Conservation (phyloP, 148 eudicot species). For the Rhododendron kiyosumense region DNA sequence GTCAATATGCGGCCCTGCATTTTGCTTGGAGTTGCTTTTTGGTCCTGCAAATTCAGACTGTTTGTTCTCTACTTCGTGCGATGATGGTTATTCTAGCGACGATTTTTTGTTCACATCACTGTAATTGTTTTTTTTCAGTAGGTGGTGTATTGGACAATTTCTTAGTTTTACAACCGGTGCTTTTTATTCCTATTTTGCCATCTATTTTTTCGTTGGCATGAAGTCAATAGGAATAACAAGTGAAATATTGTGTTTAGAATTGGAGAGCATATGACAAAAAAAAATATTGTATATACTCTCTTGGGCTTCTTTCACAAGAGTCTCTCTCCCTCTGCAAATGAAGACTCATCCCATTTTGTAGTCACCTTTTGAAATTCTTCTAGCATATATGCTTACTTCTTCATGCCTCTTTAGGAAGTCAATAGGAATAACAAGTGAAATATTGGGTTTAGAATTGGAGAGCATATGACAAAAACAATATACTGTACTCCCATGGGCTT, state of each 20-base stretch:
- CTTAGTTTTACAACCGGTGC: not conserved
- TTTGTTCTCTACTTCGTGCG: slow-evolving; percentile 13
- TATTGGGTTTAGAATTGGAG: not conserved
- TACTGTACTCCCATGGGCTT: too few species aligned
- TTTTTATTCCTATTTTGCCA: not conserved
- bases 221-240: not conserved
- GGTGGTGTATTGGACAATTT: not conserved
- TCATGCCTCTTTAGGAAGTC: not conserved
- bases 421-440: too few species aligned
- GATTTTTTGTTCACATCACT: not conserved
- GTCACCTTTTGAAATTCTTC: too few species aligned
- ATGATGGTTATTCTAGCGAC: slow-evolving; percentile 6
- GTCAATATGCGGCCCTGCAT: slow-evolving; percentile 48
- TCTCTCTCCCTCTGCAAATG: too few species aligned
- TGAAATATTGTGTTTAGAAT: not conserved
- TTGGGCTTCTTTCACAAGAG: too few species aligned
- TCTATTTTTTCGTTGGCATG: not conserved
- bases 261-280: not conserved
- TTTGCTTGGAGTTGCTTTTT: slow-evolving; percentile 53
- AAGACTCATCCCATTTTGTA: too few species aligned
- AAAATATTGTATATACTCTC: not conserved
- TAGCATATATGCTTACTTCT: too few species aligned
- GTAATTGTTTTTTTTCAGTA: not conserved
- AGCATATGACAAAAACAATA: not conserved
- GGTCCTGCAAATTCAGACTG: slow-evolving; percentile 34